Evolutionary conservation across 2,329 filamentous ascomycete genomes (phyloP), one percentile per base, ranked within the genome.

Genomic region (Fusarium nurragi): DNA sequence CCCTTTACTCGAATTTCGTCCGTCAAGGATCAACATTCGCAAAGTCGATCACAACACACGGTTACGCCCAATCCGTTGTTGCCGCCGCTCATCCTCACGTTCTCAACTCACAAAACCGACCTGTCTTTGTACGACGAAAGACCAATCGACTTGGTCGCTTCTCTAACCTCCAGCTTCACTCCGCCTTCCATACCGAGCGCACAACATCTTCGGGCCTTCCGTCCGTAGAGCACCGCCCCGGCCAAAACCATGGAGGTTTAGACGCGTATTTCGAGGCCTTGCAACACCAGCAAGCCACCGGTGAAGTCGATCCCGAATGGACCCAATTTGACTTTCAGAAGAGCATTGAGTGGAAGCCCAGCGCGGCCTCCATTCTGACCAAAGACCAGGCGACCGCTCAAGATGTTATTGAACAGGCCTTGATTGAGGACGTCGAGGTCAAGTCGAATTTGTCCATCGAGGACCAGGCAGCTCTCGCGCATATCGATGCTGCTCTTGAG

Each of bases 41-140:
- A 77, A 98, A 98, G 84, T 93, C 94, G 75, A 91, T 98, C 79
- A 94, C 93, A 78, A 94, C 93, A 77, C 93, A 98, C 87, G 94
- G 94, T 81, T 98, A 97, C 86, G 94, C 94, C 73, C 94, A 98
- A 79, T 97, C 94, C 66, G 90, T 98, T 81, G 93, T 99, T 81
- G 95, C 95, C 75, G 94, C 93, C 74, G 93, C 93, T 67, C 93
- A 97, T 66, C 86, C 86, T 54, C 84, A 86, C 89, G 90, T 82
- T 85, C 87, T 84, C 86, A 93, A 89, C 85, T 88, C 82, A 76
- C 93, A 88, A 77, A 88, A 86, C 77, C 84, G 86, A 70, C 85
- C 85, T 64, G 85, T 85, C 73, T 89, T 88, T 74, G 84, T 82
- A 61, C 84, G 85, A 71, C 84, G 84, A 73, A 84, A 83, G 71